Evolutionary conservation across 2,329 filamentous ascomycete genomes (phyloP).

Genomic region (Aspergillus fischeri): DNA sequence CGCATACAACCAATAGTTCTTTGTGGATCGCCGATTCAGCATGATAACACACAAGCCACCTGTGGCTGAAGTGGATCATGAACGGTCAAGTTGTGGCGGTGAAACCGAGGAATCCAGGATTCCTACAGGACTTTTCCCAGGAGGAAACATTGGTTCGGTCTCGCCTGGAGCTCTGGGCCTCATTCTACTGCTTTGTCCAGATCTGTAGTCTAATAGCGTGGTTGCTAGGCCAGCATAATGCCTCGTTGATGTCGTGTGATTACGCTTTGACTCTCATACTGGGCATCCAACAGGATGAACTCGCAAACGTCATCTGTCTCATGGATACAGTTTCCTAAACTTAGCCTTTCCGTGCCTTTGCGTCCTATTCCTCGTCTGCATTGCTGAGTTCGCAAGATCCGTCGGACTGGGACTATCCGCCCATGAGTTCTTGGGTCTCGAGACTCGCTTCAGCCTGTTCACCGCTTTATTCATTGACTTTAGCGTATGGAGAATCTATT

Average conservation of each 20-base stretch:
- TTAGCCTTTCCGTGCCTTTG: not conserved
- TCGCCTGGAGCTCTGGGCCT: not conserved
- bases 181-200: not conserved
- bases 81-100: constrained; percentile 15
- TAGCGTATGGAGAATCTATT: not conserved
- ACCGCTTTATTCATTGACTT: not conserved
- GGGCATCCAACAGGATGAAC: not conserved
- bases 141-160: not conserved
- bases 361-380: not conserved
- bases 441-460: not conserved
- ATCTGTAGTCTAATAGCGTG: not conserved
- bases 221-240: not conserved
- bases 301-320: not conserved
- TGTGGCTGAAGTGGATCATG: constrained; percentile 9
- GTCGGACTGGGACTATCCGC: not conserved
- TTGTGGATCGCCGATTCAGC: not conserved
- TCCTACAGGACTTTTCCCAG: not conserved
- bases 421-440: not conserved
- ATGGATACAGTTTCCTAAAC: not conserved
- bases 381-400: not conserved
- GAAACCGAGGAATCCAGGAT: constrained; percentile 1
- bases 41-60: constrained; percentile 8
- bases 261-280: not conserved
- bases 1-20: not conserved
- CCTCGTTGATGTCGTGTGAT: not conserved